Evolutionary conservation across 139 green algal species (phyloP).

Genomic region (Coelastrella sp.): DNA sequence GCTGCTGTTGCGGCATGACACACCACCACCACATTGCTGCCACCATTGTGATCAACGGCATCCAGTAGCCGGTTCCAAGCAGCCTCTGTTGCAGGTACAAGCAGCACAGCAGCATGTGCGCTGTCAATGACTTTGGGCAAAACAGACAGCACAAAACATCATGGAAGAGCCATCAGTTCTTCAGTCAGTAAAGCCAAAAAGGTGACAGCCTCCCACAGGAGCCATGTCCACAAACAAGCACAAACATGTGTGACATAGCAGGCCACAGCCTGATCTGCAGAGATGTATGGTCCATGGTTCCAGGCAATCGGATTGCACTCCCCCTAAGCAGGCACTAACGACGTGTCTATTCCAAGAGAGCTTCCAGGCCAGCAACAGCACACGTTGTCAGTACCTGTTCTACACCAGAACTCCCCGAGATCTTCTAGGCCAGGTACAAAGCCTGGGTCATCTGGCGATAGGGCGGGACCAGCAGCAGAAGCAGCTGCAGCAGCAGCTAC

Average conservation of each 20-base stretch:
- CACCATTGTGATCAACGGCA: constrained; percentile 32
- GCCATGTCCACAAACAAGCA: too few relatives aligned
- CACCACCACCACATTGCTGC: constrained; percentile 59
- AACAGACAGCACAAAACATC: too few relatives aligned
- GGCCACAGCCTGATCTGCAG: too few relatives aligned
- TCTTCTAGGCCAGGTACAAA: neutral
- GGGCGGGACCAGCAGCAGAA: constrained; percentile 15
- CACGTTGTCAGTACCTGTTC: constrained; percentile 4
- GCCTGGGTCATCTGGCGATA: neutral
- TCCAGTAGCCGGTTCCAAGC: constrained; percentile 41
- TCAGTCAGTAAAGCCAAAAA: too few relatives aligned
- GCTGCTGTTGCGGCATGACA: constrained; percentile 58
- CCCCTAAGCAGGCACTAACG: neutral
- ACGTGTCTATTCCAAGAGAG: too few relatives aligned
- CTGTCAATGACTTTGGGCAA: neutral
- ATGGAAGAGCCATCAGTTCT: too few relatives aligned
- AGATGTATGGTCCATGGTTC: too few relatives aligned
- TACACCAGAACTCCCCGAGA: constrained; percentile 43
- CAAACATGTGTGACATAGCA: too few relatives aligned
- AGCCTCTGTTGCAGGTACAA: constrained; percentile 31
- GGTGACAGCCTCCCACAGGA: too few relatives aligned
- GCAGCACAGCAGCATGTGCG: neutral
- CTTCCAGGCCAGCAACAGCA: too few relatives aligned
- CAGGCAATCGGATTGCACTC: too few relatives aligned
- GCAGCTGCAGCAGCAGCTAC: constrained; percentile 37